Base-by-base conservation (phyloP, 1,139 yeast species). In the Hanseniaspora gamundiae region DNA sequence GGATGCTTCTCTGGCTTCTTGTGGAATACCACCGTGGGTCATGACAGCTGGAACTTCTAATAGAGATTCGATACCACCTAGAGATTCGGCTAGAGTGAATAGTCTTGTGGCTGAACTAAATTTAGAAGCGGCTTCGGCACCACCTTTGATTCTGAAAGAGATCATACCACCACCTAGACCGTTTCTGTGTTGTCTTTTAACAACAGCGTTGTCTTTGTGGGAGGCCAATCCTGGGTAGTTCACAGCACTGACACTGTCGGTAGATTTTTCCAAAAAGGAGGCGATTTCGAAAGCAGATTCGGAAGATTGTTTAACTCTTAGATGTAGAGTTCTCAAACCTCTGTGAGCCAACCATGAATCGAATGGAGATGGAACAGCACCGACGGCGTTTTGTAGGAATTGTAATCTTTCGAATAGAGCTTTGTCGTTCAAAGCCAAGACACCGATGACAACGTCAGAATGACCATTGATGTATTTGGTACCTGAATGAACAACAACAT, bases 311-410 rank as follows among this genome's bases (percentile, higher is more conserved):
- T 75, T 74, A 43, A 78, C 82, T 64, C 95, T 76, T 65, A 85
- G 70, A 59, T 83, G 94, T 60, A 85, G 71, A 39, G 95, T 85
- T 73, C 83, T 85, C 61, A 85, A 73, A 59, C 95, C 95, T 65
- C 95, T 76, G 73, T 84, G 94, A 47, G 94, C 88, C 64, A 85
- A 78, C 94, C 94, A 85, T 42, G 86, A 75, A 68, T 85, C 95
- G 62, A 85, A 85, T 43, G 94, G 86, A 33, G 94, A 83, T 52
- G 94, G 94, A 52, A 84, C 75, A 39, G 93, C 86, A 50, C 95
- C 95, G 57, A 83, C 72, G 51, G 95, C 94, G 58, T 85, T 85
- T 65, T 85, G 94, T 62, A 84, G 71, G 69, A 83, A 85, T 51
- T 84, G 71, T 63, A 78, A 73, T 56, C 70, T 69, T 52, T 78